phyloP scores from a whole-genome alignment of 1,284 basidiomycete genomes.

The Boletus hoseneyae region DNA sequence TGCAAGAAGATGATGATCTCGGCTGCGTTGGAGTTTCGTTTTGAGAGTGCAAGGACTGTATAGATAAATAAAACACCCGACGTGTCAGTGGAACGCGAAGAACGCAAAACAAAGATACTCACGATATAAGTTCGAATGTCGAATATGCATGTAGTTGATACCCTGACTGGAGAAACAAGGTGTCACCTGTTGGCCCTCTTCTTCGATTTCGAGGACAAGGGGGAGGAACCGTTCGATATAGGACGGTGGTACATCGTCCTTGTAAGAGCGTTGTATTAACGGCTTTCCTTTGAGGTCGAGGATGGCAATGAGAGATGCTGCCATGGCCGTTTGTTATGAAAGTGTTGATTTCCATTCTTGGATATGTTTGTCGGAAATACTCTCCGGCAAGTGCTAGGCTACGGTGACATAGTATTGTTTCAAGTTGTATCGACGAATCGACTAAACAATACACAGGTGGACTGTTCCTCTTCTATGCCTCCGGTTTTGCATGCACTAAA shows the following conservation, averaged over 20 bases:
- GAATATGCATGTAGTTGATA: conserved; percentile 98
- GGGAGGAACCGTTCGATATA: conserved; percentile 95
- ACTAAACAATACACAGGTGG: too few relatives aligned
- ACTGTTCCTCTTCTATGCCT: too few relatives aligned
- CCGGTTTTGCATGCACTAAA: too few relatives aligned
- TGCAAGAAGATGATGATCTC: conserved; percentile 98
- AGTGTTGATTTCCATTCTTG: conserved; percentile 15
- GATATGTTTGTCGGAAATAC: not conserved
- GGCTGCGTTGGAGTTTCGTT: conserved; percentile 93
- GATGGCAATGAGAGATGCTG: conserved; percentile 83
- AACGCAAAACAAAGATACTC: conserved; percentile 34
- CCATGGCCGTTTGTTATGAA: conserved; percentile 35
- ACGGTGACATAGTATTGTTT: too few relatives aligned
- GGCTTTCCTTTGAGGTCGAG: conserved; percentile 99
- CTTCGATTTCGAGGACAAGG: conserved; percentile 93
- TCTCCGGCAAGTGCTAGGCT: too few relatives aligned
- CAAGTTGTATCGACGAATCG: too few relatives aligned
- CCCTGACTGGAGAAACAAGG: conserved; percentile 95
- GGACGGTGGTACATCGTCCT: conserved; percentile 90
- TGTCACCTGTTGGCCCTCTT: conserved; percentile 91
- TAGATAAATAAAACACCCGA: not conserved
- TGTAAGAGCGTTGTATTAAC: conserved; percentile 95
- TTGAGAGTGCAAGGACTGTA: conserved; percentile 90
- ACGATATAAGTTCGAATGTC: conserved; percentile 98
- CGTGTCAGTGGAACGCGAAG: not conserved